These are phyloP conservation scores for Backusella tarrabulga DNA, from an alignment of 192 early-diverging fungal species.

Conservation along the genomic window DNA sequence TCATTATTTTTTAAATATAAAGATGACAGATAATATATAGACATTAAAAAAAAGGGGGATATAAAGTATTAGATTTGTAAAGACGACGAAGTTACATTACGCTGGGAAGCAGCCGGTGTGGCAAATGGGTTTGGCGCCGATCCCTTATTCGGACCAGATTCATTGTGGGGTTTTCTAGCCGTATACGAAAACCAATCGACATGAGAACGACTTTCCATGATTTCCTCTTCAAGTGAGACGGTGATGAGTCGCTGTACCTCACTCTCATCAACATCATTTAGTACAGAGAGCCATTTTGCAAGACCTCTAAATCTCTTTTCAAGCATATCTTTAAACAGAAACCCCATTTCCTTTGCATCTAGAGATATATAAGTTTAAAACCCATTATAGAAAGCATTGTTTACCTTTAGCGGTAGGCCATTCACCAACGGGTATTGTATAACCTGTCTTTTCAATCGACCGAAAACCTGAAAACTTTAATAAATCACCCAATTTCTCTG, in stretches of 20 bases:
- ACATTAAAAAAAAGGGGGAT: too few species aligned
- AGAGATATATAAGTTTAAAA: not conserved
- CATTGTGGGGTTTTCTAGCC: not conserved
- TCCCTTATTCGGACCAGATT: not conserved
- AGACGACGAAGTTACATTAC: not conserved
- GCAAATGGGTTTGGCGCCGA: too few species aligned
- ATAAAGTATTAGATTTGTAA: not conserved
- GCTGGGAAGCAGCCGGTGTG: not conserved
- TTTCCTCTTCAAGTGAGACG: not conserved
- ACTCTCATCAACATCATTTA: not conserved
- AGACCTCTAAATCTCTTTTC: constrained; percentile 4
- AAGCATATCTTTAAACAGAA: constrained; percentile 25
- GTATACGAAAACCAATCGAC: not conserved
- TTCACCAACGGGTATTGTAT: constrained; percentile 28
- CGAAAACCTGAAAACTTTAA: not conserved
- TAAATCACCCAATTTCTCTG: not conserved
- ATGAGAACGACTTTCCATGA: not conserved
- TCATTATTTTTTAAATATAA: not conserved
- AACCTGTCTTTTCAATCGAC: not conserved
- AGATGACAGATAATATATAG: not conserved
- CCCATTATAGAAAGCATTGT: not conserved
- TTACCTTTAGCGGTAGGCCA: constrained; percentile 26
- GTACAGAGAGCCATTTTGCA: constrained; percentile 2
- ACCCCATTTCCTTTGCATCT: constrained; percentile 28
- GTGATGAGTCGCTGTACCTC: not conserved